A percentile compares a stretch with the other conserved stretches of the same genome.
Evolutionary conservation across 116 monocot species (phyloP).

Genomic region (Trichopus zeylanicus): DNA sequence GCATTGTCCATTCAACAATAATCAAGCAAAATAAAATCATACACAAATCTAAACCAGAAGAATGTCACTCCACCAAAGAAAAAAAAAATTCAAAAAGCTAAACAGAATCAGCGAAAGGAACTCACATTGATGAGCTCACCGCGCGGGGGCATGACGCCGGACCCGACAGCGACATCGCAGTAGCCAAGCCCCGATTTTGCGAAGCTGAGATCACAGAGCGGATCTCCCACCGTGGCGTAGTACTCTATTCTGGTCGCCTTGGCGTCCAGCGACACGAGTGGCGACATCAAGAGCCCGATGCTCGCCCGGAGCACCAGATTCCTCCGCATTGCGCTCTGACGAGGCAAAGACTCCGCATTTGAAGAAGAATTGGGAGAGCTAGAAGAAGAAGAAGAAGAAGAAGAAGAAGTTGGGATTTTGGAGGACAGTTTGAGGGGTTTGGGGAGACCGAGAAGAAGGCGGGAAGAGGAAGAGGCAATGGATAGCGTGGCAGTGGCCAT

Average conservation of each 20-base stretch:
- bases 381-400: constrained; percentile 1
- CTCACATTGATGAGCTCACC: constrained; percentile 88
- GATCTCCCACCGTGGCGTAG: constrained; percentile 85
- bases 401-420: not conserved
- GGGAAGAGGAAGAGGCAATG: constrained; percentile 13
- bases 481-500: constrained; percentile 38
- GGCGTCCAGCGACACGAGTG: constrained; percentile 23
- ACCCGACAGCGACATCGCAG: constrained; percentile 67
- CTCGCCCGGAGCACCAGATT: constrained; percentile 40
- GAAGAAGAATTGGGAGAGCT: constrained; percentile 5
- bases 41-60: too few relatives aligned
- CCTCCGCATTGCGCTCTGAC: too few relatives aligned
- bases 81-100: constrained; percentile 1
- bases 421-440: constrained; percentile 1
- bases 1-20: too few relatives aligned
- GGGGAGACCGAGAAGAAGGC: constrained; percentile 3
- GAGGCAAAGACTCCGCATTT: constrained; percentile 2
- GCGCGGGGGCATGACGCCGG: constrained; percentile 43
- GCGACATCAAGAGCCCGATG: constrained; percentile 29
- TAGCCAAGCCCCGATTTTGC: constrained; percentile 83
- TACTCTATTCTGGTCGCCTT: constrained; percentile 62
- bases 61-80: not conserved
- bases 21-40: too few relatives aligned
- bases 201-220: constrained; percentile 56
- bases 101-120: not conserved